Percentiles rank a stretch among this genome's conserved stretches.
Evolutionary conservation across 441 rosid genomes (phyloP).

Genomic region (Euphorbia schlechtendalii): DNA sequence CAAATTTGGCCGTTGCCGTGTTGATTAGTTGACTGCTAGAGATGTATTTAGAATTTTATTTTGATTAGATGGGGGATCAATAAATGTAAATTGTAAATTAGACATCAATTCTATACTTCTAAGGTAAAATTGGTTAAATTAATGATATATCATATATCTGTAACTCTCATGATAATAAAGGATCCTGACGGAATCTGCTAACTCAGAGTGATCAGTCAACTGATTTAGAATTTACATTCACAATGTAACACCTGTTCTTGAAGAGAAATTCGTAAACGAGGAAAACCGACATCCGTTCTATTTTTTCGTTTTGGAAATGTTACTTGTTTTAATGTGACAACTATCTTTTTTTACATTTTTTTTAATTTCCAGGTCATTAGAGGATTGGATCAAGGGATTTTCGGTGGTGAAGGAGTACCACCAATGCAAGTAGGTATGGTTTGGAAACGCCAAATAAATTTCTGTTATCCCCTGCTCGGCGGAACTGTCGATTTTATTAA

Average conservation of each 20-base stretch:
- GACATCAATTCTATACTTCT: too few species aligned
- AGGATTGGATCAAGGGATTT: slow-evolving; percentile 80
- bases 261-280: neutral
- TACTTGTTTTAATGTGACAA: neutral
- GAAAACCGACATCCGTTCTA: neutral
- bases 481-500: slow-evolving; percentile 1
- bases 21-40: slow-evolving; percentile 1
- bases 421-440: slow-evolving; percentile 72
- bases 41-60: neutral
- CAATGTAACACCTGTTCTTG: neutral
- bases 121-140: too few species aligned
- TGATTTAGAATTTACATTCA: neutral
- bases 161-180: neutral
- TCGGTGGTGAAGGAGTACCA: slow-evolving; percentile 76
- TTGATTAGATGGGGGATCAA: neutral
- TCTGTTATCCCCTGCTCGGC: neutral
- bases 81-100: neutral
- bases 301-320: neutral
- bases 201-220: neutral
- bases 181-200: neutral
- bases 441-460: slow-evolving; percentile 5
- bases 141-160: neutral
- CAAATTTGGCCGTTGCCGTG: neutral
- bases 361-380: slow-evolving; percentile 44
- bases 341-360: neutral